Base-by-base conservation (phyloP, 495 filamentous ascomycete species). In the Talaromyces adpressus region DNA sequence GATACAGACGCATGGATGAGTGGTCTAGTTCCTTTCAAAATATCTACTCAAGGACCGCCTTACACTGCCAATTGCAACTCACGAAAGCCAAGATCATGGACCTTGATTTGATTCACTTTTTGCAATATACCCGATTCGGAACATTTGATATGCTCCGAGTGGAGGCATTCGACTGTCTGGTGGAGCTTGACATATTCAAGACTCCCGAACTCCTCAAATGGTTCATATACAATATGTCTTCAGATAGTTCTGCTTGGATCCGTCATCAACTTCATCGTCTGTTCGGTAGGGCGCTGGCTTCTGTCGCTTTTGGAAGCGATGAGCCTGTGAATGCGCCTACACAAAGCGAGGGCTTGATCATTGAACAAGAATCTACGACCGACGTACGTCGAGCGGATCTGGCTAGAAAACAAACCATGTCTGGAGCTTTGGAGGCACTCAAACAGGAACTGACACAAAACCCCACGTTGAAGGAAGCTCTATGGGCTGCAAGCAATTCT, bases 11-110 rank as follows among this genome's bases (percentile, higher is more conserved):
- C 52, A 91, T 95, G 82, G 94, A 99, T 68, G 92, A 97, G 74
- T 98, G 92, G 87, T 89, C 89, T 0, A 84, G 87, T 36, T 95
- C 92, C 0, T 96, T 89, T 73, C 91, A 97, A 62, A 99, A 98
- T 66, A 81, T 96, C 61, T 92, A 92, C 72, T 91, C 95, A 1
- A 82, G 83, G 39, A 89, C 93, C 6, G 91, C 92, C 3, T 75
- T 98, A 22, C 82, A 89, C n/a, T 92, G 90, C 73, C 85, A 89
- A 64, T 82, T 85, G 72, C 81, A 78, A 56, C 76, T 97, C 25
- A 90, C 91, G 80, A 85, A 89, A 70, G 87, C 85, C 9, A 81
- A 83, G 12, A 81, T 92, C 53, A 85, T 89, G 30, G 81, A 85
- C 2, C 59, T 77, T 14, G 82, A 87, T 51, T 70, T 85, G 0